Percentiles rank a stretch among this genome's conserved stretches.
Evolutionary conservation across 768 basidiomycete genomes (phyloP).

Genomic region (Termitomyces sp.): DNA sequence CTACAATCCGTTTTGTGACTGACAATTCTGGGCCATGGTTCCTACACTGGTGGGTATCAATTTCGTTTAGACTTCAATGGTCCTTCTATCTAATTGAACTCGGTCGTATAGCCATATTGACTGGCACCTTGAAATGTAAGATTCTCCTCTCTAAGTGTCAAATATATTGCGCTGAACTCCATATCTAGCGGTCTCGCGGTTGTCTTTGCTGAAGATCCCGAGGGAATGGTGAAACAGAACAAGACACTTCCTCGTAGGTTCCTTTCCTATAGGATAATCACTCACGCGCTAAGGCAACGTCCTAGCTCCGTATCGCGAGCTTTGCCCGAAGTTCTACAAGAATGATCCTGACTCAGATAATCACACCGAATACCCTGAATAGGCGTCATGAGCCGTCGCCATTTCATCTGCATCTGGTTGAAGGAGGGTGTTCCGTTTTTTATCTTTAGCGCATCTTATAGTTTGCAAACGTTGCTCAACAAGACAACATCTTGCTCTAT

Average conservation of each 20-base stretch:
- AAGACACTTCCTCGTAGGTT: conserved; percentile 1
- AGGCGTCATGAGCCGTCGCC: neutral
- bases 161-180: neutral
- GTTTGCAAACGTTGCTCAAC: neutral
- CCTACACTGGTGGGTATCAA: neutral
- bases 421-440: too few relatives aligned
- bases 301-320: conserved; percentile 1
- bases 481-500: neutral
- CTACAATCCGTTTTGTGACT: neutral
- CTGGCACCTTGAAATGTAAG: conserved; percentile 1
- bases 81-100: neutral
- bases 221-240: neutral
- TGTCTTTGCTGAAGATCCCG: conserved; percentile 6
- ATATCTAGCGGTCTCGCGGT: neutral
- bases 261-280: neutral
- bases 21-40: neutral
- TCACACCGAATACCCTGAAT: neutral
- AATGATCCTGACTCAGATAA: neutral
- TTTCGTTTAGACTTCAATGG: too few relatives aligned
- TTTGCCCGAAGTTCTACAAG: conserved; percentile 2
- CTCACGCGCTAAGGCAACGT: neutral
- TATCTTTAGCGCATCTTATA: neutral
- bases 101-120: neutral
- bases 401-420: neutral
- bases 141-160: neutral